A percentile compares a stretch with the other conserved stretches of the same genome.
phyloP scores from a whole-genome alignment of 768 basidiomycete genomes.

The Lactifluus piperatus region DNA sequence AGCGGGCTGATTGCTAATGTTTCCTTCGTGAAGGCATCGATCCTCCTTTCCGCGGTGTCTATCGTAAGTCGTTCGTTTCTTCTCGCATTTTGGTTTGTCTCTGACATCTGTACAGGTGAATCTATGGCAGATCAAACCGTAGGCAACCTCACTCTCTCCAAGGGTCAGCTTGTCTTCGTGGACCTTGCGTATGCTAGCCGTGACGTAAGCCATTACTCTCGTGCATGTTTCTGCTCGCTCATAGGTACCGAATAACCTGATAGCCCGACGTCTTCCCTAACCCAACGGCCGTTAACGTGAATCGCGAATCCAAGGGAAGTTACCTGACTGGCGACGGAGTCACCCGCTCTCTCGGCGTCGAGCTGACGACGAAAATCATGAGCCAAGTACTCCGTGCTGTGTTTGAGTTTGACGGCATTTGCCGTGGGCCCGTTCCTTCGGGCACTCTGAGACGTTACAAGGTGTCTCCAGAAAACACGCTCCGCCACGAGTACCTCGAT shows the following conservation, averaged over 20 bases:
- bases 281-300: conserved; percentile 36
- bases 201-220: conserved; percentile 34
- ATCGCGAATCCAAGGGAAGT: conserved; percentile 35
- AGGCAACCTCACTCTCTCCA: conserved; percentile 34
- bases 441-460: conserved; percentile 53
- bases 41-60: conserved; percentile 63
- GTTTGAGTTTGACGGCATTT: conserved; percentile 47
- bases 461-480: conserved; percentile 36
- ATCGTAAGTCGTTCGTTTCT: conserved; percentile 36
- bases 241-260: background rate
- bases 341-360: conserved; percentile 40
- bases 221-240: background rate
- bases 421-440: conserved; percentile 60
- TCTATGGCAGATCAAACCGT: conserved; percentile 39
- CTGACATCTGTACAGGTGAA: conserved; percentile 30
- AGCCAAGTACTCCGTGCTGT: conserved; percentile 56
- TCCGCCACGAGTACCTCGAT: conserved; percentile 50
- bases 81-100: background rate
- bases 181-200: conserved; percentile 48
- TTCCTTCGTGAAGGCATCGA: conserved; percentile 44
- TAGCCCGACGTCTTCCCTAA: conserved; percentile 47
- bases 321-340: conserved; percentile 43
- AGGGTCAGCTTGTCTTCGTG: conserved; percentile 52
- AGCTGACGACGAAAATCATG: conserved; percentile 52
- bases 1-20: conserved; percentile 1